These are phyloP conservation scores for Hebeloma cylindrosporum DNA, from an alignment of 768 basidiomycete species.

Conservation along the genomic window DNA sequence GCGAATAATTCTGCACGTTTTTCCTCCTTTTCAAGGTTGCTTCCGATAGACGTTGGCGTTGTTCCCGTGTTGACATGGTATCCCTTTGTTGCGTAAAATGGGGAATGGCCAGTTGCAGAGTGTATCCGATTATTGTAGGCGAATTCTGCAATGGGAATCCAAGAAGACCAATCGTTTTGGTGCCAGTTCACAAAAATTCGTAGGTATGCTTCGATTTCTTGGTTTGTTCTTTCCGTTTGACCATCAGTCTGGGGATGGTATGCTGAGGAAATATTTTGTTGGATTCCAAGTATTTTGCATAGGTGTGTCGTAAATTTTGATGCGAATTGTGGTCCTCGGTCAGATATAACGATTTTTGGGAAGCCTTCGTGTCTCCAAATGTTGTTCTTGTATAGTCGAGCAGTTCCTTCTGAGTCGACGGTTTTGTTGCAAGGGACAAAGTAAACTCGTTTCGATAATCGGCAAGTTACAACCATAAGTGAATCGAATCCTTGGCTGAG, in stretches of 20 bases:
- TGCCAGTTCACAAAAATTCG: conserved; percentile 12
- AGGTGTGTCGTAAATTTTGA: conserved; percentile 20
- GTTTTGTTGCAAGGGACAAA: conserved; percentile 17
- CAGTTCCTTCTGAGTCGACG: conserved; percentile 15
- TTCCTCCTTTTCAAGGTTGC: conserved; percentile 2
- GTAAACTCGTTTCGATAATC: conserved; percentile 14
- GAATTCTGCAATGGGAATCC: conserved; percentile 18
- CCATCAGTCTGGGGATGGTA: conserved; percentile 23
- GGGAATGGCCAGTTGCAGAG: conserved; percentile 7
- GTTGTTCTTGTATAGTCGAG: conserved; percentile 6
- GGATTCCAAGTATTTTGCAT: conserved; percentile 11
- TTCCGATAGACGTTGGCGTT: neutral
- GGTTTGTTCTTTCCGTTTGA: conserved; percentile 20
- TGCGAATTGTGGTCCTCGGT: conserved; percentile 24
- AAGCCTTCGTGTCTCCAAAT: neutral
- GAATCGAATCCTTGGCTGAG: conserved; percentile 28
- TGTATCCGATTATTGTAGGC: conserved; percentile 18
- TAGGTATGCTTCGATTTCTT: conserved; percentile 22
- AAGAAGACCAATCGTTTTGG: conserved; percentile 16
- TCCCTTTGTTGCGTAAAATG: conserved; percentile 10
- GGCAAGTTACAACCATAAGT: conserved; percentile 31
- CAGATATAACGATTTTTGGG: neutral
- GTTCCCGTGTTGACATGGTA: neutral
- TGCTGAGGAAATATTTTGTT: conserved; percentile 6
- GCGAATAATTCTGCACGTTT: neutral